Base-by-base conservation (phyloP, 2,329 filamentous ascomycete species). In the Fusarium sp. region DNA sequence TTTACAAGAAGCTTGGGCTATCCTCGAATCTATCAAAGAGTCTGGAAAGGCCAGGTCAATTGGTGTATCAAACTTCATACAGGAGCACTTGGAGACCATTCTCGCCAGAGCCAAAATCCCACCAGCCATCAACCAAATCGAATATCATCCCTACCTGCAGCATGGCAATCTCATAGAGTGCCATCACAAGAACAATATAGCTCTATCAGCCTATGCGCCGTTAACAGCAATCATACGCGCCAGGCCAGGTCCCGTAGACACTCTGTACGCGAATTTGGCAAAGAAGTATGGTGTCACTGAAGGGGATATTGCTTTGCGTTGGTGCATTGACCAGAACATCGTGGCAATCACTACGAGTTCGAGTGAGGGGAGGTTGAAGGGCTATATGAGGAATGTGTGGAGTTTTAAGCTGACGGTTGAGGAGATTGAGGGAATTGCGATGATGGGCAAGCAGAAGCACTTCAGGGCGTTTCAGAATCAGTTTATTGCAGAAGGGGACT, bases 251-350 rank as follows among this genome's bases (percentile, higher is more conserved):
- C 31, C 48, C 0, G 31, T 52, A 21, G 48, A 52, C 4, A 10
- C 0, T 6, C 31, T 52, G 0, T 52, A 52, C 14, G 31, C 10
- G 7, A 35, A 37, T 2, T 2, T 52, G 23, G 48, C 31, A 0
- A 37, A 37, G 10, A 52, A 37, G 10, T 27, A 37, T 21, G 48
- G 18, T 2, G 48, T 52, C 2, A 37, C 18, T 12, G 31, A 37
- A 5, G 48, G 18, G 7, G 18, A 52, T 11, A 25, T 52, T 5
- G 48, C 48, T 4, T 16, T 52, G 18, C 48, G 48, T 2, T 52
- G 48, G 48, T 52, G 48, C 1, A 37, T 52, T 12, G 31, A 52
- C 2, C 48, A 52, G 7, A 25, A 27, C 11, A 37, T 52, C 0
- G 31, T 37, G 9, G 31, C 4, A 3, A 27, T 52, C 1, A 52